These are phyloP conservation scores for Emmonsiellopsis sp. DNA, from an alignment of 2,329 filamentous ascomycete species.

Conservation along the genomic window DNA sequence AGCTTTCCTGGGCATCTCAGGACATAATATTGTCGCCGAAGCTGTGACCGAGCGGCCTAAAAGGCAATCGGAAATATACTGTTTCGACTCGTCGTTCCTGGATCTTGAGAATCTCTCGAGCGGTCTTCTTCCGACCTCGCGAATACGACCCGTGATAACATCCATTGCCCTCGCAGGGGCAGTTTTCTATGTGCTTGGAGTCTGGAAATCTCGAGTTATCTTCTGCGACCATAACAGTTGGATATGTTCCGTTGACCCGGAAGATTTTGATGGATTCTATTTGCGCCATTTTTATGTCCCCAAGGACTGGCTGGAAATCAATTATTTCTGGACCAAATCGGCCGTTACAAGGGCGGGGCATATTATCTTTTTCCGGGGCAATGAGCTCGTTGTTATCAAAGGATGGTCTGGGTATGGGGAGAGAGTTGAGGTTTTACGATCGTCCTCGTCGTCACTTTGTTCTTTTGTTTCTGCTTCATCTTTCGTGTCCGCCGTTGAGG, in stretches of 20 bases:
- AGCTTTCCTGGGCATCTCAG: slow-evolving; percentile 10
- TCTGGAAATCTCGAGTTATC: slow-evolving; percentile 15
- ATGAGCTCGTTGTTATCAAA: slow-evolving; percentile 19
- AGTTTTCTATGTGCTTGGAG: slow-evolving; percentile 15
- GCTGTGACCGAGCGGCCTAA: no score
- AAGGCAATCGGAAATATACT: no score
- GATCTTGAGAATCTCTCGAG: slow-evolving; percentile 1
- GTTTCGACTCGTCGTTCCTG: slow-evolving; percentile 12
- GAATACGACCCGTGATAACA: background rate
- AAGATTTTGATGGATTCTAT: slow-evolving; percentile 7
- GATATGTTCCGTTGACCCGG: slow-evolving; percentile 20
- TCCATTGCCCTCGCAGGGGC: slow-evolving; percentile 3
- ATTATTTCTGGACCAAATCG: no score
- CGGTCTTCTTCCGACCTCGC: background rate
- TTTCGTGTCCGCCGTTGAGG: background rate
- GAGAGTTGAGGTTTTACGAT: background rate
- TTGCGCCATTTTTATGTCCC: slow-evolving; percentile 24
- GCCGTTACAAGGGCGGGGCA: no score
- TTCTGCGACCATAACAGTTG: slow-evolving; percentile 21
- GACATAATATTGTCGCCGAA: slow-evolving; percentile 16
- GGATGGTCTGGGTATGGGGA: slow-evolving; percentile 18
- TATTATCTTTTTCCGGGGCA: slow-evolving; percentile 18
- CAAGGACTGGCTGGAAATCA: no score
- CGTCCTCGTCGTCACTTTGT: no score
- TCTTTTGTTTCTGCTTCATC: no score